Evolutionary conservation across 148 eudicot species (phyloP), one percentile per base, ranked within the genome.

Genomic region (Talinum fruticosum): DNA sequence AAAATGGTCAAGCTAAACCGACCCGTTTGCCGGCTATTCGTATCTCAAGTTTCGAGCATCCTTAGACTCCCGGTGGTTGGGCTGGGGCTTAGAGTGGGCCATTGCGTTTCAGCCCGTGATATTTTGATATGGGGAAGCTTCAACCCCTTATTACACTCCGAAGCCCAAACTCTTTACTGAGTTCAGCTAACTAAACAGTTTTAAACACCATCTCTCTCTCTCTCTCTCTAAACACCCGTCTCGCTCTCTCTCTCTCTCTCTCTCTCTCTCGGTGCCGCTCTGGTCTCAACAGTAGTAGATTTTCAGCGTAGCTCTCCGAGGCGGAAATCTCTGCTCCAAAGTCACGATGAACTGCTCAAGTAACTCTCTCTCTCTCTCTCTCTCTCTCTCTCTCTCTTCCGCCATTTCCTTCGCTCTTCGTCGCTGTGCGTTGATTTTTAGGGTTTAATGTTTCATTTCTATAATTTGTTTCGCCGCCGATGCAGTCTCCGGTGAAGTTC

Each of bases 401-500:
- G 5, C 66, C 13, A 28, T 62, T 28, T 62, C 66, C 10, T 1
- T 62, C 18, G 26, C 66, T 62, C 66, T 28, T 57, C n/a, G 14
- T 62, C 7, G 66, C 33, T 10, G 13, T 29, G 33, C 30, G 5
- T 62, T 62, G 66, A 26, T 62, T 62, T 62, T 29, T 62, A 62
- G 66, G 66, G 66, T 62, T 62, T 62, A 26, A 62, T 24, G 64
- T 26, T 62, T 62, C 16, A 28, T 62, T 28, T 62, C 2, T 62
- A 13, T 13, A 18, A 16, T 28, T 8, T 62, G 32, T 62, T 62
- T 26, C 18, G 14, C 13, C 62, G 62, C 24, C 62, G 62, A 24
- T 62, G 66, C 29, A 62, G 66, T 62, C 33, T 62, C 66, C 33
- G 66, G 66, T 28, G 99, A 96, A 78, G 87, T 90, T 30, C 99